phyloP scores from a whole-genome alignment of 352 stramenopile species.

The Globisporangium camurandrum region DNA sequence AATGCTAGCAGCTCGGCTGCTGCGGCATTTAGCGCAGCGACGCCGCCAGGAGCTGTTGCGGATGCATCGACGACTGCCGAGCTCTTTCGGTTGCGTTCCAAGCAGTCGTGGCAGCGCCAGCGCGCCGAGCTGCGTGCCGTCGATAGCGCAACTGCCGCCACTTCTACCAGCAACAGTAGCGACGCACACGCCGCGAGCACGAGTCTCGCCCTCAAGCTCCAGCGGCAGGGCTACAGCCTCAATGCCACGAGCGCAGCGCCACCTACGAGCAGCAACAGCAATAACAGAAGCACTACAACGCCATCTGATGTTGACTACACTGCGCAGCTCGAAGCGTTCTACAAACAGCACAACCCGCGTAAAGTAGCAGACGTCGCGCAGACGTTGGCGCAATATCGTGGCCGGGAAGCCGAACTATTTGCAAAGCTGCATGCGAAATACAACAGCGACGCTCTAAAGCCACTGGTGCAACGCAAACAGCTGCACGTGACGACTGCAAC shows the following conservation, averaged over 20 bases:
- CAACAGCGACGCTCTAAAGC: conserved; percentile 17
- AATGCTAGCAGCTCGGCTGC: conserved; percentile 6
- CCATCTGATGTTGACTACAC: neutral
- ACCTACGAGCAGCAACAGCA: conserved; percentile 10
- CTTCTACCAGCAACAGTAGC: neutral
- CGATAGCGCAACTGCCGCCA: conserved; percentile 16
- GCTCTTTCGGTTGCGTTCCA: conserved; percentile 45
- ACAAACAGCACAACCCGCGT: conserved; percentile 55
- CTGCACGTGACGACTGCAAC: conserved; percentile 38
- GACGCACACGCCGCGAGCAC: conserved; percentile 3
- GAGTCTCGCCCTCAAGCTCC: conserved; percentile 36
- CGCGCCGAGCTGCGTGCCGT: conserved; percentile 29
- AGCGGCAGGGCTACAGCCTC: conserved; percentile 48
- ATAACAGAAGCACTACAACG: neutral
- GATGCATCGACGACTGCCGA: neutral
- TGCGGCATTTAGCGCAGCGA: conserved; percentile 6
- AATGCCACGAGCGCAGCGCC: too few relatives aligned
- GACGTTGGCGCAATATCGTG: conserved; percentile 46
- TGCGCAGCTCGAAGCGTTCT: conserved; percentile 48
- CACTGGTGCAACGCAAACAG: conserved; percentile 36
- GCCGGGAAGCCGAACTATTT: conserved; percentile 62
- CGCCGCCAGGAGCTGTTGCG: conserved; percentile 2
- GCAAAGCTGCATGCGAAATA: conserved; percentile 64
- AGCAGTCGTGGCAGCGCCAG: conserved; percentile 59
- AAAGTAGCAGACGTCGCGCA: conserved; percentile 46